These are phyloP conservation scores for Cercospora nicotianae DNA, from an alignment of 2,329 filamentous ascomycete species.

Conservation along the genomic window DNA sequence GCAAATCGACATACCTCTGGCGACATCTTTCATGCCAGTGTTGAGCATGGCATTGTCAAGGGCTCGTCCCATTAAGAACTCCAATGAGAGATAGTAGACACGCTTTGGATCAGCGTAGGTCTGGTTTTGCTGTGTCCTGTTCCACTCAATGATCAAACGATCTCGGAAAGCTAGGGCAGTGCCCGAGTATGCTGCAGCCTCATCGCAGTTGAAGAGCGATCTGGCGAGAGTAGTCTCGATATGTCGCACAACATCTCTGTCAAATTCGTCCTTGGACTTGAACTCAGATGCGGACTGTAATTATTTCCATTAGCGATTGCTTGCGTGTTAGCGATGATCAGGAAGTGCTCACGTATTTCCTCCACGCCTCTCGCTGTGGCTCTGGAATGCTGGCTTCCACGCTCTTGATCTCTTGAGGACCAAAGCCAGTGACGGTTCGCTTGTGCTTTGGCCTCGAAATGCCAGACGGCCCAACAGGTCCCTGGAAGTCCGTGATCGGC, in stretches of 20 bases:
- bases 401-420: slow-evolving; percentile 84
- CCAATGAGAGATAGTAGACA: slow-evolving; percentile 94
- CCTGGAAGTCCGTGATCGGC: slow-evolving; percentile 82
- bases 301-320: slow-evolving; percentile 18
- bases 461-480: slow-evolving; percentile 74
- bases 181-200: slow-evolving; percentile 85
- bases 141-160: slow-evolving; percentile 92
- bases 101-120: slow-evolving; percentile 88
- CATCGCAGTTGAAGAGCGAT: slow-evolving; percentile 97
- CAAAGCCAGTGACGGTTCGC: slow-evolving; percentile 93
- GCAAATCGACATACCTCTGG: slow-evolving; percentile 61
- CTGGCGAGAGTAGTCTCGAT: slow-evolving; percentile 95
- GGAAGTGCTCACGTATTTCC: slow-evolving; percentile 54
- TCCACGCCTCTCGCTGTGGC: slow-evolving; percentile 76
- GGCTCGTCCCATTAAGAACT: slow-evolving; percentile 95
- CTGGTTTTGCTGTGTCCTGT: slow-evolving; percentile 95
- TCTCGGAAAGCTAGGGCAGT: slow-evolving; percentile 91
- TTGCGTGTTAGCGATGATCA: neutral
- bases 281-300: slow-evolving; percentile 66
- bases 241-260: slow-evolving; percentile 82
- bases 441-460: slow-evolving; percentile 95
- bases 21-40: slow-evolving; percentile 80
- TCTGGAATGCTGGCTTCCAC: slow-evolving; percentile 92
- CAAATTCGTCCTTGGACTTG: slow-evolving; percentile 76
- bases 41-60: slow-evolving; percentile 99